These are phyloP conservation scores for Camelina hispida DNA, from an alignment of 345 rosid species.

Conservation along the genomic window DNA sequence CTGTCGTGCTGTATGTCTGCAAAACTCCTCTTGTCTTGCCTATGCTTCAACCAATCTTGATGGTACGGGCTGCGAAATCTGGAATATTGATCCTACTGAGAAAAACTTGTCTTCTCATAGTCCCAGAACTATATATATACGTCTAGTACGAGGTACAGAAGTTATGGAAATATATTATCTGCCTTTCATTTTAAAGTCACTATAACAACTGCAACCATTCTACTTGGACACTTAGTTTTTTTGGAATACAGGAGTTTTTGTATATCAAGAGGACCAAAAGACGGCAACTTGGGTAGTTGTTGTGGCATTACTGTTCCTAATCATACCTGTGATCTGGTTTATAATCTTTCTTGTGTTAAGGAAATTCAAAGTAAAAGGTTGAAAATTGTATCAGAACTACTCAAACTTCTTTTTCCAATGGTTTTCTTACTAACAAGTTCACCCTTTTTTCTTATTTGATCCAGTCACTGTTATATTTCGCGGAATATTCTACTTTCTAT, in stretches of 20 bases:
- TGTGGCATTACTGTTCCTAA: constrained; percentile 32
- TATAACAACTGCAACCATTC: constrained; percentile 1
- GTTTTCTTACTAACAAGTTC: constrained; percentile 11
- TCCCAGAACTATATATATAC: constrained; percentile 26
- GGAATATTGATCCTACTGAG: constrained; percentile 36
- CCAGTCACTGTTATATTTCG: constrained; percentile 32
- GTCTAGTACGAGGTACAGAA: constrained; percentile 12
- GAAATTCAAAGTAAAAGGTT: constrained; percentile 38
- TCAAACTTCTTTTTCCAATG: not conserved
- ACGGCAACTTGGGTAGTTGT: constrained; percentile 40
- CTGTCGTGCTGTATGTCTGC: constrained; percentile 42
- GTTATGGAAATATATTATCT: not conserved
- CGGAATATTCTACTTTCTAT: constrained; percentile 24
- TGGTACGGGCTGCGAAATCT: constrained; percentile 51
- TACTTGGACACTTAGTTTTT: constrained; percentile 7
- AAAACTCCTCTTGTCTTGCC: constrained; percentile 50
- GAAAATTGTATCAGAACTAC: not conserved
- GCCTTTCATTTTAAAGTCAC: not conserved
- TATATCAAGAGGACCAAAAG: not conserved
- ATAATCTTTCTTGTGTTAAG: constrained; percentile 29
- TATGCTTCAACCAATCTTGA: constrained; percentile 46
- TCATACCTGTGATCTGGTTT: constrained; percentile 29
- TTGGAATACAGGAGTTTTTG: constrained; percentile 11
- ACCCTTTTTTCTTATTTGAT: constrained; percentile 8
- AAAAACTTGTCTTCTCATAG: constrained; percentile 7